Evolutionary conservation across 2,329 filamentous ascomycete species (phyloP).

Genomic region (Spiromastix sp.): DNA sequence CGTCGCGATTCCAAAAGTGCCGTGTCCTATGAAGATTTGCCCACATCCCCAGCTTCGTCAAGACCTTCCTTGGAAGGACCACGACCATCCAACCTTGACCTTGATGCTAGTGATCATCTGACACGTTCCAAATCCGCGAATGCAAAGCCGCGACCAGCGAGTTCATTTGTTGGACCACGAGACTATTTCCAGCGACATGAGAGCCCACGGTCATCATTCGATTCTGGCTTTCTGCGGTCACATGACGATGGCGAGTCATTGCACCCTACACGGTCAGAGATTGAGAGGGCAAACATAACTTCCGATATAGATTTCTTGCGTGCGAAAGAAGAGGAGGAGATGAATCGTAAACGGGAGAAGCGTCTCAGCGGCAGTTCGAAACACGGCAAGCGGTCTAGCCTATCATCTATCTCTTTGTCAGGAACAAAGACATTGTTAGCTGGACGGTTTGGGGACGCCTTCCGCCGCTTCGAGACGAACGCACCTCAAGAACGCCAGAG

Average conservation of each 20-base stretch:
- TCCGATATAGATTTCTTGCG: conserved; percentile 78
- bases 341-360: conserved; percentile 45
- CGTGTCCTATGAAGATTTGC: conserved; percentile 37
- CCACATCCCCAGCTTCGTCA: conserved; percentile 46
- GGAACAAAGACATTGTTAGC: conserved; percentile 74
- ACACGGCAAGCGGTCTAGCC: conserved; percentile 61
- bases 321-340: conserved; percentile 57
- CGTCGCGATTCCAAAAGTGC: conserved; percentile 35
- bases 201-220: conserved; percentile 35
- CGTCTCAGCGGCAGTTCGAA: conserved; percentile 48
- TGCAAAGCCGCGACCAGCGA: conserved; percentile 61
- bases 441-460: conserved; percentile 85
- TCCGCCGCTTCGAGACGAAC: conserved; percentile 72
- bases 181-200: conserved; percentile 76
- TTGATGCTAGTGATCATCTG: conserved; percentile 51
- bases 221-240: conserved; percentile 19
- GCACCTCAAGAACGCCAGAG: conserved; percentile 22
- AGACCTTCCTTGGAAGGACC: conserved; percentile 62
- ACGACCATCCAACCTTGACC: conserved; percentile 46
- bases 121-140: conserved; percentile 54
- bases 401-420: conserved; percentile 57
- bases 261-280: conserved; percentile 24
- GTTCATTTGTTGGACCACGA: conserved; percentile 73
- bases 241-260: conserved; percentile 27
- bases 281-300: conserved; percentile 48